phyloP scores from a whole-genome alignment of 2,329 filamentous ascomycete genomes.

The Colletotrichum magnum region DNA sequence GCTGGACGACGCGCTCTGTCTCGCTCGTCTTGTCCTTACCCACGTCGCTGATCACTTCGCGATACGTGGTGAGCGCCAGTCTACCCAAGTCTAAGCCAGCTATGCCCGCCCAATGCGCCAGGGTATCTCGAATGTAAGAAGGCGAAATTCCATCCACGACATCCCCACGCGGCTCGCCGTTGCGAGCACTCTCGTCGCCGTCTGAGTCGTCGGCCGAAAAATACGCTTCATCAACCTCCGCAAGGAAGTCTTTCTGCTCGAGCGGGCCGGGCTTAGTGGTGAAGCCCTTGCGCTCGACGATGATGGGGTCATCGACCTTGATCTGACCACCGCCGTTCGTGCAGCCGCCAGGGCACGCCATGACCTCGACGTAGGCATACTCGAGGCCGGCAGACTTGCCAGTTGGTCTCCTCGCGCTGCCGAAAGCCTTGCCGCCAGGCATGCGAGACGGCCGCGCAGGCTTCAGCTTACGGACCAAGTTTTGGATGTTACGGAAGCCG shows the following conservation, averaged over 20 bases:
- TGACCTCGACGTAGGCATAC: slow-evolving; percentile 96
- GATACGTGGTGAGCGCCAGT: slow-evolving; percentile 88
- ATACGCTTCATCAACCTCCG: slow-evolving; percentile 89
- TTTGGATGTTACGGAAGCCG: slow-evolving; percentile 98
- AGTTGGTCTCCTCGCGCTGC: slow-evolving; percentile 66
- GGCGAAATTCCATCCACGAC: slow-evolving; percentile 76
- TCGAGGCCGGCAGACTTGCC: slow-evolving; percentile 70
- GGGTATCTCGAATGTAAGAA: slow-evolving; percentile 74
- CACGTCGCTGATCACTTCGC: slow-evolving; percentile 94
- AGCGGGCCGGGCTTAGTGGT: slow-evolving; percentile 75
- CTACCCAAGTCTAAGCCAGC: slow-evolving; percentile 80
- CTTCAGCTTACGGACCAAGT: slow-evolving; percentile 92
- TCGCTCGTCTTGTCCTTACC: slow-evolving; percentile 81
- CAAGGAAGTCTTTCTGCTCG: slow-evolving; percentile 90
- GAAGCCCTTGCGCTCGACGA: slow-evolving; percentile 64
- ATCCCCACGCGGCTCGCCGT: slow-evolving; percentile 51
- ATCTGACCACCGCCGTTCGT: slow-evolving; percentile 98
- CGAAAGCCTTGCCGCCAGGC: slow-evolving; percentile 79
- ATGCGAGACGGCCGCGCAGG: slow-evolving; percentile 83
- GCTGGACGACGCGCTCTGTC: slow-evolving; percentile 85
- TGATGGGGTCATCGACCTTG: slow-evolving; percentile 84
- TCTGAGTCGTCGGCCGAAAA: slow-evolving; percentile 79
- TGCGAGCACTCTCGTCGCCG: slow-evolving; percentile 45
- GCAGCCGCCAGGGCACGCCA: slow-evolving; percentile 99
- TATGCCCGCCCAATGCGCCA: slow-evolving; percentile 82